Evolutionary conservation across 176 grass and related monocot species (phyloP).

Genomic region (Triticum aestivum): IWGSC_CS_RefSeq_v2.1 NC_057812.1:728833794-728834293

Average conservation of each 20-base stretch:
- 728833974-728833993: constrained; percentile 35
- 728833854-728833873: constrained; percentile 26
- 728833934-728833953: not conserved
- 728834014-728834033: constrained; percentile 23
- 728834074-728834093: not conserved
- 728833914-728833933: not conserved
- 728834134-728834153: not conserved
- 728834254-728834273: constrained; percentile 56
- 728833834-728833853: constrained; percentile 20
- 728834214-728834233: constrained; percentile 65
- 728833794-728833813: constrained; percentile 34
- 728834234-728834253: constrained; percentile 63
- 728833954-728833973: not conserved
- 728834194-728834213: constrained; percentile 55
- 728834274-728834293: constrained; percentile 67
- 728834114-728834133: not conserved
- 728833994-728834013: constrained; percentile 38
- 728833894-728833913: constrained; percentile 29
- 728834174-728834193: constrained; percentile 30
- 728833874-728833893: constrained; percentile 37
- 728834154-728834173: constrained; percentile 31
- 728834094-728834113: constrained; percentile 9
- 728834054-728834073: constrained; percentile 32
- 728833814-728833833: constrained; percentile 43
- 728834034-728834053: constrained; percentile 30